Conservation (phyloP, 495 filamentous ascomycete species). For the Penicillium lagena region DNA sequence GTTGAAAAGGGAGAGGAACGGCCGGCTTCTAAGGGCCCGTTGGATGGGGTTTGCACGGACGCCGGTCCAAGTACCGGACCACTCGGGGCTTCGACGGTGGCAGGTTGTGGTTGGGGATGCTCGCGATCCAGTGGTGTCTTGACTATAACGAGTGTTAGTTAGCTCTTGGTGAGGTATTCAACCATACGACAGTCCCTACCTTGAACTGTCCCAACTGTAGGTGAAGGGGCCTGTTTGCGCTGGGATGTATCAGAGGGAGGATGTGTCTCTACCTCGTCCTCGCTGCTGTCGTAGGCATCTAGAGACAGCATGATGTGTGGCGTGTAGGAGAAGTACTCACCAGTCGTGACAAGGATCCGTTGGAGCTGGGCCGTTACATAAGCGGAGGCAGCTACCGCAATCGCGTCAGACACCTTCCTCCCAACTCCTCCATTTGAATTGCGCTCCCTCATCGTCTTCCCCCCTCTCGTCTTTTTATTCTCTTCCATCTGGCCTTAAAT, state of each 20-base stretch:
- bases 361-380: constrained; percentile 23
- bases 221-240: constrained; percentile 2
- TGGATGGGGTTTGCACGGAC: constrained; percentile 11
- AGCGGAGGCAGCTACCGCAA: constrained; percentile 35
- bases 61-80: constrained; percentile 43
- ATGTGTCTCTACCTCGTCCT: constrained; percentile 48
- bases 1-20: constrained; percentile 65
- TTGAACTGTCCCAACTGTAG: too few species aligned
- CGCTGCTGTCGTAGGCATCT: constrained; percentile 69
- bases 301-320: constrained; percentile 53
- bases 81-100: constrained; percentile 11
- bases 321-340: not conserved
- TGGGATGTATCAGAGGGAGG: too few species aligned
- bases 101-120: not conserved
- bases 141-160: constrained; percentile 8
- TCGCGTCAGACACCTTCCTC: constrained; percentile 30
- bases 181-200: not conserved
- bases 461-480: not conserved
- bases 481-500: not conserved
- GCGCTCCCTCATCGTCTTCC: constrained; percentile 2
- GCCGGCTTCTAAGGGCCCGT: constrained; percentile 15
- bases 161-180: constrained; percentile 1
- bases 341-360: too few species aligned
- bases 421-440: constrained; percentile 8
- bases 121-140: not conserved